Evolutionary conservation across 2,329 filamentous ascomycete genomes (phyloP).

Genomic region (Macrophomina phaseolina): DNA sequence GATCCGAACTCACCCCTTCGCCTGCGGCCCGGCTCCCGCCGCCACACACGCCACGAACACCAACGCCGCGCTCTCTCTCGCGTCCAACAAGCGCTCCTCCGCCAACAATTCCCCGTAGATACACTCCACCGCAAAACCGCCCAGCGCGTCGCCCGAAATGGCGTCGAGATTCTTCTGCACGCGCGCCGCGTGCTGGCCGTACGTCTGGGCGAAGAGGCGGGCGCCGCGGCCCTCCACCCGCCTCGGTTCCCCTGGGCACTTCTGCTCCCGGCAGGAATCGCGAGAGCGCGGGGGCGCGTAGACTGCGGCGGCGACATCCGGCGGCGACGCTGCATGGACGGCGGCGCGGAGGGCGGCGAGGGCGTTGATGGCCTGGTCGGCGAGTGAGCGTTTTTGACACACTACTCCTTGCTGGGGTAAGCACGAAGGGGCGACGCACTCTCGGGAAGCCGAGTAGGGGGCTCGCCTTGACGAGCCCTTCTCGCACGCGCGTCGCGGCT

Average conservation of each 20-base stretch:
- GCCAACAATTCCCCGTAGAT: constrained; percentile 28
- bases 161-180: constrained; percentile 24
- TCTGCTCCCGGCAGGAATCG: neutral
- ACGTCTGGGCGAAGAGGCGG: constrained; percentile 24
- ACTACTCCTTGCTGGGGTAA: too few relatives aligned
- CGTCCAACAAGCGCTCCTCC: constrained; percentile 5
- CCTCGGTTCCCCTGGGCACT: too few relatives aligned
- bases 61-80: constrained; percentile 17
- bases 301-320: neutral
- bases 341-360: constrained; percentile 14
- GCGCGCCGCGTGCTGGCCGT: constrained; percentile 27
- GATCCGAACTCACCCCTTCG: constrained; percentile 17
- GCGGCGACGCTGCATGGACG: neutral
- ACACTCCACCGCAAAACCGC: constrained; percentile 25
- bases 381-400: neutral
- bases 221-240: constrained; percentile 1
- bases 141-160: constrained; percentile 24
- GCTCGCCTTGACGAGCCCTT: constrained; percentile 14
- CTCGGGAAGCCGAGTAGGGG: constrained; percentile 26
- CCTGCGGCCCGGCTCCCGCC: constrained; percentile 13
- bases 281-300: neutral
- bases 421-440: neutral
- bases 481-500: constrained; percentile 13
- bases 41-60: constrained; percentile 24
- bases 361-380: constrained; percentile 23